Percentiles rank a stretch among this genome's conserved stretches.
Evolutionary conservation across 208 protist species (phyloP).

Genomic region (Trypanosoma cruzi): DNA sequence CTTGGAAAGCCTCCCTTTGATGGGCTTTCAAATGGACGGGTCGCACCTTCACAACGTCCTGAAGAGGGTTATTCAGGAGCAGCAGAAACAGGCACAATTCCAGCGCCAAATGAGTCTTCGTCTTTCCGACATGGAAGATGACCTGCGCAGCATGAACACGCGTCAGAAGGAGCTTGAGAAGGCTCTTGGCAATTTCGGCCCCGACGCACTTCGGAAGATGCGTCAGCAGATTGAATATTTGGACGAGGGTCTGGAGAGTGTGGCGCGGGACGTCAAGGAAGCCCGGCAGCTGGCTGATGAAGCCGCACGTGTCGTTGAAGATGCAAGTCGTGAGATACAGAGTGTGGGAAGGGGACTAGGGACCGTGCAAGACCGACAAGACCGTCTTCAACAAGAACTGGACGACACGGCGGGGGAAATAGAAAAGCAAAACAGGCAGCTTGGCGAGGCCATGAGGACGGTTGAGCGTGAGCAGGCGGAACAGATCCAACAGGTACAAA

Average conservation of each 20-base stretch:
- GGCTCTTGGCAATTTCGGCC: conserved; percentile 33
- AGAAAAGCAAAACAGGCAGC: conserved; percentile 23
- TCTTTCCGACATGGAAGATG: conserved; percentile 43
- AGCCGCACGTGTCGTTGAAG: conserved; percentile 35
- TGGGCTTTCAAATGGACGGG: conserved; percentile 85
- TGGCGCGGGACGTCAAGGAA: conserved; percentile 47
- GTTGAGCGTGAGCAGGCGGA: conserved; percentile 31
- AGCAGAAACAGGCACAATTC: conserved; percentile 41
- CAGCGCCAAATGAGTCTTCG: conserved; percentile 39
- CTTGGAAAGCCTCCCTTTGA: conserved; percentile 78
- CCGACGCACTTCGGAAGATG: conserved; percentile 40
- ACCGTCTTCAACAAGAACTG: conserved; percentile 40
- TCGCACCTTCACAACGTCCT: conserved; percentile 77
- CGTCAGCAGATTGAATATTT: conserved; percentile 52
- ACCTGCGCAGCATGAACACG: conserved; percentile 38
- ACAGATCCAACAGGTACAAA: neutral
- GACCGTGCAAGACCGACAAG: conserved; percentile 44
- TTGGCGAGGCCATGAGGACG: conserved; percentile 22
- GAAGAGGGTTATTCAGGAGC: conserved; percentile 60
- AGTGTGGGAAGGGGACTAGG: conserved; percentile 42
- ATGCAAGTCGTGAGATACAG: conserved; percentile 45
- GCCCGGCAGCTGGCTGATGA: conserved; percentile 41
- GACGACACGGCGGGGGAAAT: conserved; percentile 49
- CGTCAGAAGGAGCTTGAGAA: conserved; percentile 52
- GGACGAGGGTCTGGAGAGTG: conserved; percentile 41